phyloP scores from a whole-genome alignment of 2,329 filamentous ascomycete genomes.

The Talaromyces sp. region DNA sequence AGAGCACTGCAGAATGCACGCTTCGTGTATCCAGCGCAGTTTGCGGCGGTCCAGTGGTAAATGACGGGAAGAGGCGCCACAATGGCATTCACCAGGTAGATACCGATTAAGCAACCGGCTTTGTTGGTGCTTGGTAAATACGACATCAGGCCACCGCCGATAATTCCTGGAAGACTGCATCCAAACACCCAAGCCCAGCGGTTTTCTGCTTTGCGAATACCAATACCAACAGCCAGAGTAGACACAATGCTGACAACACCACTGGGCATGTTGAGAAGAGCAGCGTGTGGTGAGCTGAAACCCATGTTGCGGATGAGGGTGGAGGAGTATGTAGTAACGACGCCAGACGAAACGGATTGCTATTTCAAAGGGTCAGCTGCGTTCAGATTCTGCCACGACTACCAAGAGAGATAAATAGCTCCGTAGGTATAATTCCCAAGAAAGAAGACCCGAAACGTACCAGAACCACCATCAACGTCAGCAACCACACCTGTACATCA shows the following conservation, averaged over 20 bases:
- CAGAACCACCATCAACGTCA: slow-evolving; percentile 29
- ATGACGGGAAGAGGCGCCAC: slow-evolving; percentile 45
- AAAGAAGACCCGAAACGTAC: not conserved
- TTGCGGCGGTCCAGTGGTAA: slow-evolving; percentile 47
- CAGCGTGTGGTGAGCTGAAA: slow-evolving; percentile 42
- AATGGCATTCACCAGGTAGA: slow-evolving; percentile 46
- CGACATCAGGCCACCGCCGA: slow-evolving; percentile 41
- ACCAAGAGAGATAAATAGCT: not conserved
- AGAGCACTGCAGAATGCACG: slow-evolving; percentile 48
- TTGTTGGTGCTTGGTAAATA: slow-evolving; percentile 39
- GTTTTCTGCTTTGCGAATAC: slow-evolving; percentile 38
- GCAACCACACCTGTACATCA: slow-evolving; percentile 47
- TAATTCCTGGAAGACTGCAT: slow-evolving; percentile 46
- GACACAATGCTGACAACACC: slow-evolving; percentile 43
- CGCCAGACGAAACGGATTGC: slow-evolving; percentile 43
- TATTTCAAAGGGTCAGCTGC: slow-evolving; percentile 24
- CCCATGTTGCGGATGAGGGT: slow-evolving; percentile 43
- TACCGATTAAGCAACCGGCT: slow-evolving; percentile 42
- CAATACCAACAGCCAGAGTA: slow-evolving; percentile 39
- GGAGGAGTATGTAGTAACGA: slow-evolving; percentile 44
- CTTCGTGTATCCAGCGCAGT: slow-evolving; percentile 50
- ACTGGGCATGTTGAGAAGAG: slow-evolving; percentile 44
- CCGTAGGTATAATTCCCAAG: no score
- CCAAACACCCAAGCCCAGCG: slow-evolving; percentile 43
- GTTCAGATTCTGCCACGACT: not conserved